Conservation (phyloP, 805 yeast genomes). For the Saccharomycopsis fermentans region DNA sequence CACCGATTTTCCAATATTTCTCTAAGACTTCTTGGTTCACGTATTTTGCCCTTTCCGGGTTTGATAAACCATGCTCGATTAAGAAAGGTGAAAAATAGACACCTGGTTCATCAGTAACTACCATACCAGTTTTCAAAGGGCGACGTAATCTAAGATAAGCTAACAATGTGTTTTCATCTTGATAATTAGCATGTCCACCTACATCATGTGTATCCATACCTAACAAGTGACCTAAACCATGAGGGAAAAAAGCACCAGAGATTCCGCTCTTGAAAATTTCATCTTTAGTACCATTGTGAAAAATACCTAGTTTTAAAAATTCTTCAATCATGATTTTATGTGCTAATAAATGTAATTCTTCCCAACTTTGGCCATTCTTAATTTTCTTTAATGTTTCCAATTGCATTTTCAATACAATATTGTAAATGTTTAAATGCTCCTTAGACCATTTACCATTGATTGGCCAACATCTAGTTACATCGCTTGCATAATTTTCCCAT, state of each 20-base stretch:
- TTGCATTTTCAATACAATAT: slow-evolving; percentile 79
- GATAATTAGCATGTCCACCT: slow-evolving; percentile 79
- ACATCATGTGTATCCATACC: slow-evolving; percentile 97
- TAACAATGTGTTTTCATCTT: slow-evolving; percentile 70
- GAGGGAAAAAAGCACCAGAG: slow-evolving; percentile 81
- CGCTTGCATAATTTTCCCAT: slow-evolving; percentile 87
- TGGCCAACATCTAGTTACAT: slow-evolving; percentile 94
- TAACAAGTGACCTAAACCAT: slow-evolving; percentile 86
- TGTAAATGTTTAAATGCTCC: slow-evolving; percentile 78
- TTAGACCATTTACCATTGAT: slow-evolving; percentile 79
- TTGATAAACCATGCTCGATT: slow-evolving; percentile 50
- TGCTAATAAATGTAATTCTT: slow-evolving; percentile 67
- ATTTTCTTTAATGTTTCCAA: slow-evolving; percentile 54
- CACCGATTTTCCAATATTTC: slow-evolving; percentile 85
- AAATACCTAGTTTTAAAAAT: slow-evolving; percentile 66
- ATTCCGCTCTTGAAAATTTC: slow-evolving; percentile 64
- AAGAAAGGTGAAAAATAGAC: slow-evolving; percentile 80
- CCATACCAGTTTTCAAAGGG: slow-evolving; percentile 62
- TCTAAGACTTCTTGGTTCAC: slow-evolving; percentile 59
- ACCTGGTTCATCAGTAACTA: slow-evolving; percentile 93
- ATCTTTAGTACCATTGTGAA: slow-evolving; percentile 46
- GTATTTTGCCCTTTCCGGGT: slow-evolving; percentile 40
- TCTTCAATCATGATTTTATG: slow-evolving; percentile 68
- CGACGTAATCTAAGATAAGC: slow-evolving; percentile 76
- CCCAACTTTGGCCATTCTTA: slow-evolving; percentile 82